Percentiles rank a stretch among this genome's conserved stretches.
phyloP scores from a whole-genome alignment of 1,139 yeast genomes.

The Magnusiomyces tetraspermus region DNA sequence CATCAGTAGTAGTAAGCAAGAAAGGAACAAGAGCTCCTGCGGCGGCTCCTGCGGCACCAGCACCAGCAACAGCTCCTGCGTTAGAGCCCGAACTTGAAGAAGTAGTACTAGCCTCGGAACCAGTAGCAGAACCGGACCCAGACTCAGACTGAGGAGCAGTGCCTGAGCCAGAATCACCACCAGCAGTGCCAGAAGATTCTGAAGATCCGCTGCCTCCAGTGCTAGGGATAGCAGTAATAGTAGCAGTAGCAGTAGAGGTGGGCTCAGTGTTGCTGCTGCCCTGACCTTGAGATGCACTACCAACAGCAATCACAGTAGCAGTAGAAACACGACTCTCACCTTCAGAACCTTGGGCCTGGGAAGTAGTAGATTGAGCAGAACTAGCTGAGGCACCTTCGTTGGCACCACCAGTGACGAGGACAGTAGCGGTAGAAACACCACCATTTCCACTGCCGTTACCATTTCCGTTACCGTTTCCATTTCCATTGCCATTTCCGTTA shows the following conservation, averaged over 20 bases:
- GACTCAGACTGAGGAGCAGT: conserved; percentile 1
- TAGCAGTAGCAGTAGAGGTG: not conserved
- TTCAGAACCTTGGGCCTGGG: too few relatives aligned
- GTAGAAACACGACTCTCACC: conserved; percentile 4
- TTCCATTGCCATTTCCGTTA: too few relatives aligned
- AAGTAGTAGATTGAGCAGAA: too few relatives aligned
- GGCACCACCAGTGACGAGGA: not conserved
- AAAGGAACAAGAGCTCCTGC: not conserved
- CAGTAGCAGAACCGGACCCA: conserved; percentile 1
- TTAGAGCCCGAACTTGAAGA: not conserved
- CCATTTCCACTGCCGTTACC: too few relatives aligned
- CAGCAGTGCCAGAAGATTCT: not conserved
- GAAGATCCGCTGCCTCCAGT: not conserved
- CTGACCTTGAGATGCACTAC: not conserved
- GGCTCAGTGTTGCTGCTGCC: not conserved
- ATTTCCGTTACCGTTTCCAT: too few relatives aligned
- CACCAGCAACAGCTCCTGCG: not conserved
- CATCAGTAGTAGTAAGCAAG: not conserved
- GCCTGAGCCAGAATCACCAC: not conserved
- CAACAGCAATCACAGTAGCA: conserved; percentile 4
- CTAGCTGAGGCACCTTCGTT: not conserved
- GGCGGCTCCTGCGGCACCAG: not conserved
- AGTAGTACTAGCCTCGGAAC: conserved; percentile 5
- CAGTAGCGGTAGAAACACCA: conserved; percentile 1
- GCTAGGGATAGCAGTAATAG: not conserved